A percentile compares a stretch with the other conserved stretches of the same genome.
Conservation (phyloP, 2,329 filamentous ascomycete genomes). For the Colletotrichum godetiae region DNA sequence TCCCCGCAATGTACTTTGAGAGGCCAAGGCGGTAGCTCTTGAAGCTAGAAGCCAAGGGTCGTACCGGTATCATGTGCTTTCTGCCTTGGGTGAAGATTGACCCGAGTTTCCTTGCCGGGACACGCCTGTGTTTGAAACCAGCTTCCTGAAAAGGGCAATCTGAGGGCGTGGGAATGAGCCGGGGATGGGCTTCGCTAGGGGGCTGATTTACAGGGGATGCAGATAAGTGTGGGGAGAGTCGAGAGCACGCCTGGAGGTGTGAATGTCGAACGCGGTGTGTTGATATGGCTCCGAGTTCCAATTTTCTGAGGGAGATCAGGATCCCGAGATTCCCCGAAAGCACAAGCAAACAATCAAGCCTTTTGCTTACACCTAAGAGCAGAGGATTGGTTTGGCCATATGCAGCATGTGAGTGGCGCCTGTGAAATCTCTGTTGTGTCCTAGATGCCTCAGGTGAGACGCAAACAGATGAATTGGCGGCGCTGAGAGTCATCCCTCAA, state of each 20-base stretch:
- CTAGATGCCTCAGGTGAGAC: conserved; percentile 20
- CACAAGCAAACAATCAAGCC: conserved; percentile 30
- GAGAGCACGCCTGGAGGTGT: conserved; percentile 25
- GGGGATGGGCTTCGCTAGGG: conserved; percentile 23
- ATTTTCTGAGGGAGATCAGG: conserved; percentile 26
- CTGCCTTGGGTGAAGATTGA: conserved; percentile 31
- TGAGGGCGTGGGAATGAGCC: conserved; percentile 19
- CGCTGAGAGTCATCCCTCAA: conserved; percentile 16
- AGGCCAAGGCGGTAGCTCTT: conserved; percentile 21
- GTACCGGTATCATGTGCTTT: conserved; percentile 15
- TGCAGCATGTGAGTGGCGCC: conserved; percentile 29
- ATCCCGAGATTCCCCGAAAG: conserved; percentile 34
- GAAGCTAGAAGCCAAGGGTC: conserved; percentile 5
- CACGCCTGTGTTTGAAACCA: conserved; percentile 34
- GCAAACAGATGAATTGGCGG: conserved; percentile 28
- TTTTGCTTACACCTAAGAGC: background rate
- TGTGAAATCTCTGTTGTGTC: conserved; percentile 16
- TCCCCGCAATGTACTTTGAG: conserved; percentile 26
- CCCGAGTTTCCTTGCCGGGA: conserved; percentile 24
- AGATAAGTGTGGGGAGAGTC: conserved; percentile 25
- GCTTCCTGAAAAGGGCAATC: conserved; percentile 26
- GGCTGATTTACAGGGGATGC: conserved; percentile 16
- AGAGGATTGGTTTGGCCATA: conserved; percentile 9
- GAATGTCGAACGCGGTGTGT: conserved; percentile 11
- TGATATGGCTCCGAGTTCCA: conserved; percentile 7